Evolutionary conservation across 169 alveolate species (phyloP), one percentile per base, ranked within the genome.

Genomic region (Eimeria zaria): DNA sequence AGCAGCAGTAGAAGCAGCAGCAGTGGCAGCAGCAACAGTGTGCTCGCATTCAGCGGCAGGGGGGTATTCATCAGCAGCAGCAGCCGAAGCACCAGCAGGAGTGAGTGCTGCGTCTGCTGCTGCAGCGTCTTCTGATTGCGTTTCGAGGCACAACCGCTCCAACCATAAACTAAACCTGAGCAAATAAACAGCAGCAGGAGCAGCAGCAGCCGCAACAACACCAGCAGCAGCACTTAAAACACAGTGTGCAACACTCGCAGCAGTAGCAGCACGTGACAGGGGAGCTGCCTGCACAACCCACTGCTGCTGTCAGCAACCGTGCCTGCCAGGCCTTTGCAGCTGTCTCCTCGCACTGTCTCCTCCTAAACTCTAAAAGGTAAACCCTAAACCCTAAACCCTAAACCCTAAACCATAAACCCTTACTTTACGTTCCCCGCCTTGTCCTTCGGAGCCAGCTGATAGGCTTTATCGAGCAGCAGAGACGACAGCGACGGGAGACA

Each of bases 401-500:
- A n/a, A n/a, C n/a, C n/a, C n/a, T n/a, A n/a, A n/a, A n/a, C n/a
- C n/a, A n/a, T n/a, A n/a, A n/a, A n/a, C n/a, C n/a, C n/a, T 39
- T 33, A 90, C 95, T 51, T 64, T 44, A 90, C 95, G 27, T 48
- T 69, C 20, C 95, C 95, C 30, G 60, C 55, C 55, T 53, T 76
- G 33, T 76, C 78, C 36, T 90, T 90, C 5, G 64, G 78, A 6
- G 95, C 39, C 48, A 90, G 48, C 48, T 90, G 95, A 62, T 90
- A 90, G 76, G 48, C 58, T 33, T 78, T 51, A 18, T 90, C 95
- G 11, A 90, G 89, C 89, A 69, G 89, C 60, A 58, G 36, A 55
- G 95, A 90, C 8, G 95, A 67, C 33, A 90, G 46, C 2, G 53
- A 48, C 55, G 95, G 95, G 46, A 90, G 39, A 80, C 69, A 90